These are phyloP conservation scores for Westerdykella aurantiaca DNA, from an alignment of 2,329 filamentous ascomycete genomes.

Conservation along the genomic window DNA sequence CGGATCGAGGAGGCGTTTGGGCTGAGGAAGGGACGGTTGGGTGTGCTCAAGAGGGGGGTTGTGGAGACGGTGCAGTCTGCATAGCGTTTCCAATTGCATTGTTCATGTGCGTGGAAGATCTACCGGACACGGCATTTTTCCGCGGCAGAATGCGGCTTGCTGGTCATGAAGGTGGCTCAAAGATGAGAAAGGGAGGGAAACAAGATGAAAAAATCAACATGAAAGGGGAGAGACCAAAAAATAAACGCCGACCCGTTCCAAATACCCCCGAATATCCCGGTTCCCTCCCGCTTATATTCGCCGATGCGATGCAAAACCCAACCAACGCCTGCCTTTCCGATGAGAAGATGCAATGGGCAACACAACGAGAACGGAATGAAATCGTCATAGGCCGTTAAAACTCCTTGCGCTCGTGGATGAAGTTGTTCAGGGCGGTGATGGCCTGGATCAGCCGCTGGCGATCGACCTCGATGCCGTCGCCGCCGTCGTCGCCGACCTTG, in stretches of 20 bases:
- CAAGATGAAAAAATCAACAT: conserved; percentile 4
- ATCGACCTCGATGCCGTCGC: conserved; percentile 29
- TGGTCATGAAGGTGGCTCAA: too few relatives aligned
- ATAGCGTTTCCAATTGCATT: conserved; percentile 4
- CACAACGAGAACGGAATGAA: background rate
- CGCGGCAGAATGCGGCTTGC: too few relatives aligned
- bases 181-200: background rate
- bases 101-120: conserved; percentile 13
- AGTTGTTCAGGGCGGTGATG: conserved; percentile 34
- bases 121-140: too few relatives aligned
- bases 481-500: conserved; percentile 30
- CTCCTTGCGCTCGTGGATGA: conserved; percentile 34
- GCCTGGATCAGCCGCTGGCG: conserved; percentile 29
- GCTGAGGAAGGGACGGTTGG: conserved; percentile 30
- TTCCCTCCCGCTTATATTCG: background rate
- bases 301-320: conserved; percentile 6
- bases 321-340: conserved; percentile 2
- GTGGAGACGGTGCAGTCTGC: conserved; percentile 17
- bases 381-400: conserved; percentile 4
- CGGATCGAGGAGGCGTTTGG: conserved; percentile 30
- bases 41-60: conserved; percentile 19
- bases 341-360: conserved; percentile 1
- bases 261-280: conserved; percentile 12
- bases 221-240: conserved; percentile 5
- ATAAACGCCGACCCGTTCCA: conserved; percentile 14